Percentiles rank a stretch among this genome's conserved stretches.
These are phyloP conservation scores for Trametes sp. DNA, from an alignment of 1,284 basidiomycete species.

Conservation along the genomic window DNA sequence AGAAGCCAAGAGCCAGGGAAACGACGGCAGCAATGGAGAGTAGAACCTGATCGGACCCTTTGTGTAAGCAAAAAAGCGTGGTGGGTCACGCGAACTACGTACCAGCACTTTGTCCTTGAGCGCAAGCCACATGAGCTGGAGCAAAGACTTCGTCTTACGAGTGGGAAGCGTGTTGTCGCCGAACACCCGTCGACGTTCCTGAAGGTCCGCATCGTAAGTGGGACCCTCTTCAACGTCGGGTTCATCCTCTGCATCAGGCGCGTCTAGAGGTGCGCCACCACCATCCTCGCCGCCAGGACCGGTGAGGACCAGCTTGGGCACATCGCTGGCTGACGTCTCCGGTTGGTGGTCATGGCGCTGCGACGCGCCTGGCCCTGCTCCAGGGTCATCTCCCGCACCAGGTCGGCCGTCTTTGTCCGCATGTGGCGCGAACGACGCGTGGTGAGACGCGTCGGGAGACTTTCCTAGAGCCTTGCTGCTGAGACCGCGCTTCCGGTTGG, in stretches of 20 bases:
- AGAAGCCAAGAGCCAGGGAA: constrained; percentile 93
- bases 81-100: constrained; percentile 40
- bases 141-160: constrained; percentile 80
- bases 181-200: constrained; percentile 78
- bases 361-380: constrained; percentile 39
- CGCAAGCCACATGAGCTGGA: constrained; percentile 92
- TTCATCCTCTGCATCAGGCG: constrained; percentile 32
- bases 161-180: constrained; percentile 86
- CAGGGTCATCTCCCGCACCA: constrained; percentile 28
- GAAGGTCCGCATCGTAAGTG: constrained; percentile 62
- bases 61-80: neutral
- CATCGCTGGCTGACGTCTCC: constrained; percentile 27
- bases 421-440: constrained; percentile 18
- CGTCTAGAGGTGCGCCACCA: constrained; percentile 27
- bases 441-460: constrained; percentile 18
- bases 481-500: constrained; percentile 67
- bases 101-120: constrained; percentile 96
- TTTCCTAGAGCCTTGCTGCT: constrained; percentile 31
- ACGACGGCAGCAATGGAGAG: constrained; percentile 92
- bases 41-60: constrained; percentile 65
- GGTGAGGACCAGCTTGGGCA: constrained; percentile 54
- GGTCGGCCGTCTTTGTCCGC: constrained; percentile 29
- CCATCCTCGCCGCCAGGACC: constrained; percentile 46
- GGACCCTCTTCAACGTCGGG: constrained; percentile 42
- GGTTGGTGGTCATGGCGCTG: constrained; percentile 48